phyloP scores from a whole-genome alignment of 2,329 filamentous ascomycete species.

The Ceratocystis eucalypticola region DNA sequence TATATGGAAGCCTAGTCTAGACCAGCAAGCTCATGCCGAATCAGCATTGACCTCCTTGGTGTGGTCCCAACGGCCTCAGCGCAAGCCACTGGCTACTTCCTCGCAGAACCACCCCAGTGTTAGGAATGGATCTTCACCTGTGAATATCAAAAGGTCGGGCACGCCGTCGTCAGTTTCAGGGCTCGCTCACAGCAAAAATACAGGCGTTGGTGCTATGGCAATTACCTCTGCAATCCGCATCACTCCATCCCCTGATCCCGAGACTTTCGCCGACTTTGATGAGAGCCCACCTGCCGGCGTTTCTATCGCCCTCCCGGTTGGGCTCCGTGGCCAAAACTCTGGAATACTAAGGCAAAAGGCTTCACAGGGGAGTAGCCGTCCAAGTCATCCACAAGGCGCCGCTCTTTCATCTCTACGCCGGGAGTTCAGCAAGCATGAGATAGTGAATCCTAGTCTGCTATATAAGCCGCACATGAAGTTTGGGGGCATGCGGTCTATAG shows the following conservation, averaged over 20 bases:
- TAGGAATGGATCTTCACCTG: slow-evolving; percentile 9
- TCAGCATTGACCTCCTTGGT: slow-evolving; percentile 12
- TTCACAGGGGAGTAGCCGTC: slow-evolving; percentile 9
- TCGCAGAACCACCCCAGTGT: background rate
- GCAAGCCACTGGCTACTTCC: background rate
- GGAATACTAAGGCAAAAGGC: slow-evolving; percentile 10
- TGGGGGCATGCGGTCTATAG: slow-evolving; percentile 12
- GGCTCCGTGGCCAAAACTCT: slow-evolving; percentile 5
- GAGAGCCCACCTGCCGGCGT: background rate
- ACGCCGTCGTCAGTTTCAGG: slow-evolving; percentile 7
- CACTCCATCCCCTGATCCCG: slow-evolving; percentile 12
- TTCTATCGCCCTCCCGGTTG: background rate
- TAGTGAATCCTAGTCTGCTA: background rate
- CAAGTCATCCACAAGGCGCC: slow-evolving; percentile 9
- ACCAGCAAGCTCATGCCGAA: slow-evolving; percentile 11
- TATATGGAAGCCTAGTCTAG: slow-evolving; percentile 15
- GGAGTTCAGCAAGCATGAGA: slow-evolving; percentile 17
- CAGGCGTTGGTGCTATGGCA: background rate
- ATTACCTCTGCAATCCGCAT: slow-evolving; percentile 10
- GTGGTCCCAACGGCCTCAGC: slow-evolving; percentile 16
- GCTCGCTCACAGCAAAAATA: background rate
- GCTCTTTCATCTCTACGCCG: slow-evolving; percentile 13
- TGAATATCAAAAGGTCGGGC: background rate
- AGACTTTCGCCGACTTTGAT: slow-evolving; percentile 8
- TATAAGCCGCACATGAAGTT: slow-evolving; percentile 6